Evolutionary conservation across 148 eudicot species (phyloP).

Genomic region (Rhododendron henanense): DNA sequence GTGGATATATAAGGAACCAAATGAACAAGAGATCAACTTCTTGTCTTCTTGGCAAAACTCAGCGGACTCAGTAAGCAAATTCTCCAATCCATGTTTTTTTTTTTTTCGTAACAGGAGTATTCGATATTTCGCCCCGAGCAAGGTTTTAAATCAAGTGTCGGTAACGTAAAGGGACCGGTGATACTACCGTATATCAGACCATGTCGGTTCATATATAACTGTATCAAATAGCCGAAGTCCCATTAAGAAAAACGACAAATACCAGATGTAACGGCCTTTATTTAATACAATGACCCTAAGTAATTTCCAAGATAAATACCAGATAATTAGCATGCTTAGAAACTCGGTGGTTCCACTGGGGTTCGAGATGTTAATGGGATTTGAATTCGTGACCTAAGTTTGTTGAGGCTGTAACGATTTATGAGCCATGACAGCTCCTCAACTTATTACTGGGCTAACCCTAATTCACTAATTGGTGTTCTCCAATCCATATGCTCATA

Average conservation of each 20-base stretch:
- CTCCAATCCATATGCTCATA: neutral
- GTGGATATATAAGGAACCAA: conserved; percentile 89
- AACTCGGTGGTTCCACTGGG: neutral
- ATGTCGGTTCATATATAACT: too few relatives aligned
- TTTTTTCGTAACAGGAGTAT: neutral
- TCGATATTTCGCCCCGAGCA: neutral
- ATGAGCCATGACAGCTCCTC: neutral
- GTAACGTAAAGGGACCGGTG: too few relatives aligned
- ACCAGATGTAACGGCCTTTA: too few relatives aligned
- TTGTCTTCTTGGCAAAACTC: conserved; percentile 95
- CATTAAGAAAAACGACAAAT: neutral
- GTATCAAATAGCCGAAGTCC: neutral
- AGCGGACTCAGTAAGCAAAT: conserved; percentile 65
- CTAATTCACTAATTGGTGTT: neutral
- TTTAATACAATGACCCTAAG: neutral
- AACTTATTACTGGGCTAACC: neutral
- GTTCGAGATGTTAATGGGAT: neutral
- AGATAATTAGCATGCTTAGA: neutral
- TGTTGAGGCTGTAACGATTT: neutral
- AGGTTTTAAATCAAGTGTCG: too few relatives aligned
- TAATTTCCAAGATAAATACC: neutral
- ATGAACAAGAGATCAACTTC: conserved; percentile 90
- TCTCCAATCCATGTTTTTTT: neutral
- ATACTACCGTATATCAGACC: too few relatives aligned
- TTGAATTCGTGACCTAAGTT: neutral